Evolutionary conservation across 2,329 filamentous ascomycete genomes (phyloP), one percentile per base, ranked within the genome.

Genomic region (Lasiodiplodia theobromae): DNA sequence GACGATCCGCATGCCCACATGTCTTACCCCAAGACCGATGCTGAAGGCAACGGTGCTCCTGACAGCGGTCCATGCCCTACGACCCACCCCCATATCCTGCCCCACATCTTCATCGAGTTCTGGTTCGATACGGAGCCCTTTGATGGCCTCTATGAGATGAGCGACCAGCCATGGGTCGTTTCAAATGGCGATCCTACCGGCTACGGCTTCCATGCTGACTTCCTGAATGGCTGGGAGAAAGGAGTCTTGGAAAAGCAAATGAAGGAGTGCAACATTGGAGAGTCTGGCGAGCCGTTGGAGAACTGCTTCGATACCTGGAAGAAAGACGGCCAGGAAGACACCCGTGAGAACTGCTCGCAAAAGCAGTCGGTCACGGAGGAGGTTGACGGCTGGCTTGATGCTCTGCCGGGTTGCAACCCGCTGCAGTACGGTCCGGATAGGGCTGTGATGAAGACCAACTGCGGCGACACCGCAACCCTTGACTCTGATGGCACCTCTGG

Each of bases 381-480:
- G 58, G 57, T 53, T 3, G 69, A 70, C 2, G 72, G 75, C 2
- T 72, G 73, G 44, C 58, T 79, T 6, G 73, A 77, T 16, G 74
- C 73, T 66, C 76, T 80, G 8, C 78, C 78, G 44, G 78, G 78
- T 25, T 80, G 78, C 74, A 80, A 80, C 68, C 77, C 78, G n/a
- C 67, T 80, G 34, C 78, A 80, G 69, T 70, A 72, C 60, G 78
- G 78, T 2, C 78, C 78, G 52, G 75, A 73, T 25, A 70, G 69
- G 34, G 78, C 78, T 18, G 78, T 74, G 11, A 23, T 53, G 47
- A 52, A 49, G 37, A 31, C 65, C 4, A 52, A 47, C 28, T 67
- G 65, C 49, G 66, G 38, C 12, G 47, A 67, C 34, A 64, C 37
- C 5, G 62, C 62, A 5, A 62, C 16, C 23, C 16, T 67, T 6